phyloP scores from a whole-genome alignment of 176 grass and related monocot species.

The Carex myosuroides region DNA sequence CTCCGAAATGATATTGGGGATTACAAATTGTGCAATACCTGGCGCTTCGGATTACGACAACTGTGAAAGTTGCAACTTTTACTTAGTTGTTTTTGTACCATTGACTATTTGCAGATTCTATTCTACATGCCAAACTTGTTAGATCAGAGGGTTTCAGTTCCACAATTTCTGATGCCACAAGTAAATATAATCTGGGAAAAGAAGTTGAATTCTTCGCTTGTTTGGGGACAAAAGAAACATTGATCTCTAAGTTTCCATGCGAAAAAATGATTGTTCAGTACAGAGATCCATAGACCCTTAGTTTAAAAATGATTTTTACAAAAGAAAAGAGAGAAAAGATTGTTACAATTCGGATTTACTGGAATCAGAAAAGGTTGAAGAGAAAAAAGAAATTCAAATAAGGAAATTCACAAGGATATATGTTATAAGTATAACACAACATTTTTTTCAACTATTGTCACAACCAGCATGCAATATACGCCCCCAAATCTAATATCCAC shows the following conservation, averaged over 20 bases:
- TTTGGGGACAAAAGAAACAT: not conserved
- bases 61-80: not conserved
- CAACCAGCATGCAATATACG: slow-evolving; percentile 16
- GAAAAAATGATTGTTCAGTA: too few relatives aligned
- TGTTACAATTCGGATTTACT: not conserved
- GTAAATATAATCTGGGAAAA: not conserved
- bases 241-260: not conserved
- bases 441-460: slow-evolving; percentile 17
- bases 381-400: not conserved
- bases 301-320: too few relatives aligned
- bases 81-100: not conserved
- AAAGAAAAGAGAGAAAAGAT: too few relatives aligned
- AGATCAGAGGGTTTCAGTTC: not conserved
- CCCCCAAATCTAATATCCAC: slow-evolving; percentile 8
- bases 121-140: not conserved
- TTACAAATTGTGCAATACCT: too few relatives aligned
- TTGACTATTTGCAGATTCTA: not conserved
- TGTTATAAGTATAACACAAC: slow-evolving; percentile 1
- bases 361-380: not conserved
- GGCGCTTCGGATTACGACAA: not conserved
- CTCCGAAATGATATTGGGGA: too few relatives aligned
- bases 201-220: too few relatives aligned
- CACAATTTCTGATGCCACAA: not conserved
- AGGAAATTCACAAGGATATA: not conserved
- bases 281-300: too few relatives aligned